Base-by-base conservation (phyloP, 169 alveolate genomes). In the Plasmodium gonderi region DNA sequence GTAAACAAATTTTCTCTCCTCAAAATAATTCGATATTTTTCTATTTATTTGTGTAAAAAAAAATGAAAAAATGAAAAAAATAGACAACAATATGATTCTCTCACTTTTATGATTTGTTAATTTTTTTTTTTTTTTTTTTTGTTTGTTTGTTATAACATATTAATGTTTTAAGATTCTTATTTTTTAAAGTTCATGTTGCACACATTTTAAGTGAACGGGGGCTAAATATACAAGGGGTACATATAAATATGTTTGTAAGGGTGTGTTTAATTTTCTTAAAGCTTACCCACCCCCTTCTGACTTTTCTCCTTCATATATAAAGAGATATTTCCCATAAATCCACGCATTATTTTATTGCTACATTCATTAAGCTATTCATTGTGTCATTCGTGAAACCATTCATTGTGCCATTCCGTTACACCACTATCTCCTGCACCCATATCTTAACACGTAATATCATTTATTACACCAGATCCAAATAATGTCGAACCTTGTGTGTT, bases 401-500 rank as follows among this genome's bases (percentile, higher is more conserved):
- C 36, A n/a, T n/a, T n/a, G n/a, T n/a, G n/a, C n/a, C n/a, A n/a
- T n/a, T n/a, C n/a, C n/a, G n/a, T n/a, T n/a, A n/a, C n/a, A n/a
- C n/a, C n/a, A n/a, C n/a, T n/a, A n/a, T n/a, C n/a, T n/a, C n/a
- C n/a, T n/a, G n/a, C n/a, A n/a, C n/a, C n/a, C n/a, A n/a, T n/a
- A n/a, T n/a, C n/a, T n/a, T n/a, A n/a, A n/a, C n/a, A n/a, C 33
- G 72, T 54, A 26, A 54, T 33, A 20, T 33, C 33, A 20, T 33
- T 54, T 26, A 51, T 11, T 0, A 6, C 68, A 1, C 68, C 68
- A 51, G 31, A n/a, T 51, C 33, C 9, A 33, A 20, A 82, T 29
- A 23, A 82, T 82, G 92, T 64, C 65, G 26, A 64, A 42, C 51
- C 49, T 69, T 14, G 49, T 75, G 40, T 51, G n/a, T 75, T 74